Percentiles rank a stretch among this genome's conserved stretches.
phyloP scores from a whole-genome alignment of 306 rosid genomes.

The Luffa aegyptiaca region DNA sequence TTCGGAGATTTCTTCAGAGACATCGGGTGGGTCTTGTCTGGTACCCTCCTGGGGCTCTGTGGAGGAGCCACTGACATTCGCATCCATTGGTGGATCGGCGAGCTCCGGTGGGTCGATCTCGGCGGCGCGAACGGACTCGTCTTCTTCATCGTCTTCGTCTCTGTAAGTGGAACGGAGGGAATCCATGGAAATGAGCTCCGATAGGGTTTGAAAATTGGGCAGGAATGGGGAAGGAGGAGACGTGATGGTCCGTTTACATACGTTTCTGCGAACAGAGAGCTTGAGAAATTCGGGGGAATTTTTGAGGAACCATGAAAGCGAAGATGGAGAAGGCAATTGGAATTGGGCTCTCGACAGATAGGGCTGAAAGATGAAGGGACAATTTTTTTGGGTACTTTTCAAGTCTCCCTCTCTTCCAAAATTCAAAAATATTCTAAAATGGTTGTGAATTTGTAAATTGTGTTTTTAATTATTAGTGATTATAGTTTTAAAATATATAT shows the following conservation, averaged over 20 bases:
- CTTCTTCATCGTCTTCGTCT: slow-evolving; percentile 79
- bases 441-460: too few species aligned
- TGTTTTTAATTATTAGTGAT: too few species aligned
- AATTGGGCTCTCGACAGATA: background rate
- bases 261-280: background rate
- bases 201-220: background rate
- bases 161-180: slow-evolving; percentile 54
- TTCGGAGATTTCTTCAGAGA: slow-evolving; percentile 60
- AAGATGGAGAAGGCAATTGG: background rate
- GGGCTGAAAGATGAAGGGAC: background rate
- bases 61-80: slow-evolving; percentile 23
- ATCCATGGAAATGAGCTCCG: slow-evolving; percentile 32
- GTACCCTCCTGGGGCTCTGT: slow-evolving; percentile 34
- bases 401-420: background rate
- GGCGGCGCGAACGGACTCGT: slow-evolving; percentile 21
- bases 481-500: too few species aligned
- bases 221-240: background rate
- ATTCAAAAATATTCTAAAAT: background rate
- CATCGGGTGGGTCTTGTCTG: slow-evolving; percentile 39
- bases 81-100: slow-evolving; percentile 17
- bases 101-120: slow-evolving; percentile 10
- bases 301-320: background rate
- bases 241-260: background rate
- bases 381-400: background rate
- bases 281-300: background rate